Evolutionary conservation across 1,139 yeast species (phyloP).

Genomic region (Magnusiomyces paraingens): DNA sequence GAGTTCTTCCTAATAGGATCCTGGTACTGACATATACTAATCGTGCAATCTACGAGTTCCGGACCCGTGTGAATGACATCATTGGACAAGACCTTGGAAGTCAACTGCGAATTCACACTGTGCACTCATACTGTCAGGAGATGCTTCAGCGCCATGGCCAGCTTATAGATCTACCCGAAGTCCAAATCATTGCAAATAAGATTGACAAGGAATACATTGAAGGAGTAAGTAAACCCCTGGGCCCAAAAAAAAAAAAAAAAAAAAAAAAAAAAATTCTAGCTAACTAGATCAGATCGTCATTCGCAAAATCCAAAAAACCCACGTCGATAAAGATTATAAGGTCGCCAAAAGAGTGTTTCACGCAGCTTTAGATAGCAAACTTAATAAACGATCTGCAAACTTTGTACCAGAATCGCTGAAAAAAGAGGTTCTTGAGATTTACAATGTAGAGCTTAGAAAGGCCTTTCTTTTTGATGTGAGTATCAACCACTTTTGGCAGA

Average conservation of each 20-base stretch:
- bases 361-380: neutral
- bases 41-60: conserved; percentile 82
- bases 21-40: conserved; percentile 88
- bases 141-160: conserved; percentile 25
- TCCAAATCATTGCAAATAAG: neutral
- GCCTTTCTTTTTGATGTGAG: conserved; percentile 12
- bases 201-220: neutral
- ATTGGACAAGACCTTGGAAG: conserved; percentile 27
- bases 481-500: neutral
- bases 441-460: conserved; percentile 12
- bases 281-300: too few relatives aligned
- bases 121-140: conserved; percentile 64
- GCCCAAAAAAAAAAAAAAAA: too few relatives aligned
- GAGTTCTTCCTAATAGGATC: conserved; percentile 50
- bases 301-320: too few relatives aligned
- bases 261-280: too few relatives aligned
- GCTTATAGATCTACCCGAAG: neutral
- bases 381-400: neutral
- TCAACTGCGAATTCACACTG: conserved; percentile 67
- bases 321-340: too few relatives aligned
- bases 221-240: neutral
- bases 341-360: too few relatives aligned
- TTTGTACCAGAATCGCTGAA: too few relatives aligned
- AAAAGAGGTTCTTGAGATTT: neutral
- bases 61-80: conserved; percentile 43